Base-by-base conservation (phyloP, 345 rosid species). In the Sisymbrium irio region DNA sequence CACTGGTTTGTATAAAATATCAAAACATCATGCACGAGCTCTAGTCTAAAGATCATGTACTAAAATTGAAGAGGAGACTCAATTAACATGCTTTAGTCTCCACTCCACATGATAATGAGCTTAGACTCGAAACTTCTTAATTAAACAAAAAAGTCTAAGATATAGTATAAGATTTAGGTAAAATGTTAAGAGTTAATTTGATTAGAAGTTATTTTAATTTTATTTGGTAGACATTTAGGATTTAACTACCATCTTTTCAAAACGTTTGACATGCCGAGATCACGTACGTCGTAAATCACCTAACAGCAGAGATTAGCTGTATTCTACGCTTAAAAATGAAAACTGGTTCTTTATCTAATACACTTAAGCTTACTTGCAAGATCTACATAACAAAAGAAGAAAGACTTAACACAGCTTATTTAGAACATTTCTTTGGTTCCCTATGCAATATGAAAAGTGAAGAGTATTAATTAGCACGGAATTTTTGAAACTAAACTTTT, bases 241-340 rank as follows among this genome's bases (percentile, higher is more conserved):
- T 25, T 61, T 17, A 32, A 33, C 22, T 45, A 50, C 15, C 10
- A 62, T 35, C 45, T 71, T 44, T 32, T 42, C 56, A 42, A 54
- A 62, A 1, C n/a, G 0, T 8, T 56, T 47, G 41, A 39, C 78
- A 74, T 66, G 78, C 78, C 73, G 45, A 58, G 51, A 30, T 58
- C 28, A 74, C 9, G 60, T 46, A 65, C 51, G 51, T 74, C 66
- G 51, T 74, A 74, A 58, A 74, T 67, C 50, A 74, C 19, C 35
- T 57, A 56, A 57, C 55, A 65, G 47, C 49, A 6, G 6, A 10
- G 35, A 8, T 64, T 53, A 12, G 11, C 40, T 64, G 72, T 65
- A 56, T 73, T 10, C 0, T 44, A 45, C 71, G 32, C 58, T 44
- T 17, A 46, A n/a, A 27, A 28, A 50, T 62, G 28, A 53, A 32